Evolutionary conservation across 768 basidiomycete species (phyloP).

Genomic region (Mycena filopes): DNA sequence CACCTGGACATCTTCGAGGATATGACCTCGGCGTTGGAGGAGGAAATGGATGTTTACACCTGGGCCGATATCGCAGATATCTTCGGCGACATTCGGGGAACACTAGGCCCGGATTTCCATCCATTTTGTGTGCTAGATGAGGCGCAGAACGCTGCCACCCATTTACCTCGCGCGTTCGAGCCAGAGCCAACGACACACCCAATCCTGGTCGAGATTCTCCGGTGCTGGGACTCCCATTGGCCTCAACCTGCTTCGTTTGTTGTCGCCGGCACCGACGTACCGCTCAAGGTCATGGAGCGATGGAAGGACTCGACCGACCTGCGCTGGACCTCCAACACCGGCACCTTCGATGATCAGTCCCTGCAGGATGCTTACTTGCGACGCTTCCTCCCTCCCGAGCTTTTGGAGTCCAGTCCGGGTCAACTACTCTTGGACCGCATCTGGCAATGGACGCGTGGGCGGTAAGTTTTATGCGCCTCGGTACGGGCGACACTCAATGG

Average conservation of each 20-base stretch:
- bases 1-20: no score
- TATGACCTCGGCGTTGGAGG: not conserved
- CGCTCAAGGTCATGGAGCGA: not conserved
- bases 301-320: not conserved
- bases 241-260: not conserved
- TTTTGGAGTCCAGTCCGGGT: constrained; percentile 1
- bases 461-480: constrained; percentile 15
- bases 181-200: not conserved
- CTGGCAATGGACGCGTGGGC: constrained; percentile 25
- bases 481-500: no score
- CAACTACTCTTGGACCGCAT: not conserved
- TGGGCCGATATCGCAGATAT: not conserved
- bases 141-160: not conserved
- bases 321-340: constrained; percentile 18
- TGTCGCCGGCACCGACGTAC: constrained; percentile 1
- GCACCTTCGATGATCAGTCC: constrained; percentile 19
- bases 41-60: not conserved
- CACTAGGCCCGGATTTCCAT: not conserved
- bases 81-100: not conserved
- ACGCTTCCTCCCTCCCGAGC: constrained; percentile 14
- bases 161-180: not conserved
- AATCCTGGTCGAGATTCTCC: not conserved
- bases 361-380: constrained; percentile 17
- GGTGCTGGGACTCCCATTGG: not conserved
- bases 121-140: constrained; percentile 1